A percentile compares a stretch with the other conserved stretches of the same genome.
phyloP scores from a whole-genome alignment of 176 grass and related monocot species.

The Oryza longistaminata region DNA sequence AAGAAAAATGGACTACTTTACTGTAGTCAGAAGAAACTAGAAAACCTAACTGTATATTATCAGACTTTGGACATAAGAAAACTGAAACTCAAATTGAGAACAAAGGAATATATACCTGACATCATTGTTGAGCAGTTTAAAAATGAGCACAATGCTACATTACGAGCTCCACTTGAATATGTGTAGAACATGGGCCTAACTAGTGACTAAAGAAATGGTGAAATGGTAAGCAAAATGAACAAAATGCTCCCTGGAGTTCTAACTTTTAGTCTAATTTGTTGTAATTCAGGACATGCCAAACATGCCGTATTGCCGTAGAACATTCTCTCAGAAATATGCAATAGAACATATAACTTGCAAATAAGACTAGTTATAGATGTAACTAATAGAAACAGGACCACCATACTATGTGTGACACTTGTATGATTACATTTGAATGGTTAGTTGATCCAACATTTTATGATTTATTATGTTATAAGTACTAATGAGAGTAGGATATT shows the following conservation, averaged over 20 bases:
- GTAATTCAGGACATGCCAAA: not conserved
- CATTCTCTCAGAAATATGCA: not conserved
- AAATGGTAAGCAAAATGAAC: not conserved
- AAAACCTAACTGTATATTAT: not conserved
- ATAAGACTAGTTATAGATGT: not conserved
- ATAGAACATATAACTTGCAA: not conserved
- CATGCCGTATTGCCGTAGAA: not conserved
- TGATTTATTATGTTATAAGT: not conserved
- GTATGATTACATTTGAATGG: not conserved
- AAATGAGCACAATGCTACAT: conserved; percentile 1
- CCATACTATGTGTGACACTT: not conserved
- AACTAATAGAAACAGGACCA: not conserved
- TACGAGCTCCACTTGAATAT: not conserved
- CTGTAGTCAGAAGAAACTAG: not conserved
- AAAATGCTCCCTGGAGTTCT: not conserved
- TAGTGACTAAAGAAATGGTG: not conserved
- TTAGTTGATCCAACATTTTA: not conserved
- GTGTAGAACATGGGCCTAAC: not conserved
- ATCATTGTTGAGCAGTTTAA: not conserved
- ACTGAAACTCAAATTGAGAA: not conserved
- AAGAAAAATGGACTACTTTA: not conserved
- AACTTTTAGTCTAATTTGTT: not conserved
- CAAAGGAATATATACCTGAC: conserved; percentile 23
- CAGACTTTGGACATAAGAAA: not conserved
- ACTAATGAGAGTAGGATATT: not conserved